Evolutionary conservation across 129 eudicot species (phyloP).

Genomic region (Mikania micrantha): DNA sequence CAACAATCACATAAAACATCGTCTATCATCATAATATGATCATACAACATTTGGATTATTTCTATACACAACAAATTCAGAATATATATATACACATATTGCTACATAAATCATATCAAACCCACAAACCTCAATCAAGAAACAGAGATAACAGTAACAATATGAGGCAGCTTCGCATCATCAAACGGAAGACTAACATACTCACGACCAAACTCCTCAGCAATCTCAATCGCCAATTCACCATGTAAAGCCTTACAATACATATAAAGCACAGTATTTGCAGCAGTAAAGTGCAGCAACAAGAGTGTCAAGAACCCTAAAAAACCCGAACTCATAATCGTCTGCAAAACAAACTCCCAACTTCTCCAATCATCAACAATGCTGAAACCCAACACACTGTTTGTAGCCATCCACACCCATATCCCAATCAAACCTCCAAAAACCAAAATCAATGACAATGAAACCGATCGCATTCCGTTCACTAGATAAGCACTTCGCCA

Average conservation of each 20-base stretch:
- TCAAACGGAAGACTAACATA: slow-evolving; percentile 65
- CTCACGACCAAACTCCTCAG: slow-evolving; percentile 65
- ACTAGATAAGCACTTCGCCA: slow-evolving; percentile 27
- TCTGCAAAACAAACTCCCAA: slow-evolving; percentile 45
- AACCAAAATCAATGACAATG: slow-evolving; percentile 17
- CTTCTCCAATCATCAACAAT: slow-evolving; percentile 36
- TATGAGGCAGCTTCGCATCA: slow-evolving; percentile 61
- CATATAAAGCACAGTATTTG: slow-evolving; percentile 57
- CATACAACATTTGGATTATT: background rate
- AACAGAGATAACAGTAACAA: slow-evolving; percentile 39
- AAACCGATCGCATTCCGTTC: slow-evolving; percentile 34
- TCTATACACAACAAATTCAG: slow-evolving; percentile 8
- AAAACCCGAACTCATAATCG: slow-evolving; percentile 39
- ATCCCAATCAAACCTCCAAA: slow-evolving; percentile 19
- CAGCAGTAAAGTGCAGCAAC: slow-evolving; percentile 48
- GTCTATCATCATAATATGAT: too few species aligned
- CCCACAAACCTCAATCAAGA: slow-evolving; percentile 21
- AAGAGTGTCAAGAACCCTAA: slow-evolving; percentile 36
- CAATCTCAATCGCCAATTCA: slow-evolving; percentile 67
- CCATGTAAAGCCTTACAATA: slow-evolving; percentile 84
- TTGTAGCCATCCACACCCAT: slow-evolving; percentile 26
- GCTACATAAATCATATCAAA: too few species aligned
- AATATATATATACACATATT: too few species aligned
- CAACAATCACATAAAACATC: too few species aligned
- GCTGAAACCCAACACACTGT: slow-evolving; percentile 3